Evolutionary conservation across 495 filamentous ascomycete species (phyloP).

Genomic region (Talaromyces adpressus): DNA sequence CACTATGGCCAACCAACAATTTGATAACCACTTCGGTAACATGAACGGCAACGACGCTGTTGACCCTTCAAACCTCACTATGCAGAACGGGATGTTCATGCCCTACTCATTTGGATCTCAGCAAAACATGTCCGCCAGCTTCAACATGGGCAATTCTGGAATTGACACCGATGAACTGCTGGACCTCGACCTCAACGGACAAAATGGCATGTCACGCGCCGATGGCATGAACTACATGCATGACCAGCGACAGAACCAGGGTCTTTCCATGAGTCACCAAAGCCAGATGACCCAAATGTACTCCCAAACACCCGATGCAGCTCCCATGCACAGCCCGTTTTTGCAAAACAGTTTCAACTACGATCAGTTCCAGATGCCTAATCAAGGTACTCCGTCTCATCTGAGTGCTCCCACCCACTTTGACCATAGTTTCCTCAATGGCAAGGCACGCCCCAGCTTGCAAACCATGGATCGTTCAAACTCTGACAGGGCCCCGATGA

Average conservation of each 20-base stretch:
- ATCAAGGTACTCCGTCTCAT: conserved; percentile 45
- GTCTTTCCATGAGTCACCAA: conserved; percentile 42
- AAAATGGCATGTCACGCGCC: conserved; percentile 31
- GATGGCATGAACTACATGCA: conserved; percentile 38
- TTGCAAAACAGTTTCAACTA: conserved; percentile 60
- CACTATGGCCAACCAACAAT: conserved; percentile 60
- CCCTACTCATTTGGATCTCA: conserved; percentile 41
- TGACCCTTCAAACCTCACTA: conserved; percentile 80
- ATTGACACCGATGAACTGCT: conserved; percentile 49
- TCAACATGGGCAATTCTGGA: conserved; percentile 47
- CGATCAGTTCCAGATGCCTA: conserved; percentile 56
- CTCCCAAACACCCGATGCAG: conserved; percentile 81
- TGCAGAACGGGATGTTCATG: conserved; percentile 50
- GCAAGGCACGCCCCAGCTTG: conserved; percentile 51
- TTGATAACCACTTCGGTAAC: conserved; percentile 53
- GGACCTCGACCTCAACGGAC: conserved; percentile 43
- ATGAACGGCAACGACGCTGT: conserved; percentile 57
- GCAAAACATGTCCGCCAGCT: conserved; percentile 44
- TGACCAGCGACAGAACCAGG: conserved; percentile 35
- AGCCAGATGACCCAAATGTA: conserved; percentile 62
- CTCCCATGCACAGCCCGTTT: conserved; percentile 83
- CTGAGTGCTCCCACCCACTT: conserved; percentile 45
- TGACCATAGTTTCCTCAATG: conserved; percentile 42
- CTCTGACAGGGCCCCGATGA: conserved; percentile 71
- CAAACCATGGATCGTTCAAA: conserved; percentile 61